Evolutionary conservation across 208 protist genomes (phyloP).

Genomic region (Polymyxa betae): DNA sequence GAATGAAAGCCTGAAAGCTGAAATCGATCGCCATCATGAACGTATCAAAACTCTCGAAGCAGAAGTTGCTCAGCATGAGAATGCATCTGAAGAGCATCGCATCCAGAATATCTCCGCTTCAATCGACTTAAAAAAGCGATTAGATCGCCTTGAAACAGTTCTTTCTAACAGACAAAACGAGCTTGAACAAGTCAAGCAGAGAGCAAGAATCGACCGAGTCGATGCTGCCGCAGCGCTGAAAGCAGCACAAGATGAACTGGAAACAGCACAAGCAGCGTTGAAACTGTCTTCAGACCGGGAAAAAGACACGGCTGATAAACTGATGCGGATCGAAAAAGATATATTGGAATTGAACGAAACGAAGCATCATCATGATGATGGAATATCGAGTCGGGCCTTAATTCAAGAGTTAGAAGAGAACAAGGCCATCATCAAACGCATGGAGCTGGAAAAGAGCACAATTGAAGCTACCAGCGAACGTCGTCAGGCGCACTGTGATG

Average conservation of each 20-base stretch:
- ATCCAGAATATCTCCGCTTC: neutral
- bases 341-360: conserved; percentile 2
- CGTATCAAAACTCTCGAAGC: neutral
- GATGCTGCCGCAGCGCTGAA: neutral
- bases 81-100: neutral
- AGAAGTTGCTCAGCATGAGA: neutral
- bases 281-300: neutral
- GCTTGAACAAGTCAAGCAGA: conserved; percentile 10
- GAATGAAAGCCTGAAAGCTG: neutral
- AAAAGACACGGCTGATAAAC: neutral
- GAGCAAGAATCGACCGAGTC: neutral
- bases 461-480: neutral
- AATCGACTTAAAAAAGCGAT: neutral
- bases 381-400: too few relatives aligned
- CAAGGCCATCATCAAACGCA: neutral
- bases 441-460: conserved; percentile 9
- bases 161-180: neutral
- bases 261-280: neutral
- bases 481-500: conserved; percentile 4
- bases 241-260: neutral
- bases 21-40: neutral
- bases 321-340: neutral
- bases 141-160: neutral
- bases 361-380: neutral
- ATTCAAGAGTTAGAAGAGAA: neutral